A percentile compares a stretch with the other conserved stretches of the same genome.
Conservation (phyloP, 306 rosid genomes). For the Trichosanthes truncata region DNA sequence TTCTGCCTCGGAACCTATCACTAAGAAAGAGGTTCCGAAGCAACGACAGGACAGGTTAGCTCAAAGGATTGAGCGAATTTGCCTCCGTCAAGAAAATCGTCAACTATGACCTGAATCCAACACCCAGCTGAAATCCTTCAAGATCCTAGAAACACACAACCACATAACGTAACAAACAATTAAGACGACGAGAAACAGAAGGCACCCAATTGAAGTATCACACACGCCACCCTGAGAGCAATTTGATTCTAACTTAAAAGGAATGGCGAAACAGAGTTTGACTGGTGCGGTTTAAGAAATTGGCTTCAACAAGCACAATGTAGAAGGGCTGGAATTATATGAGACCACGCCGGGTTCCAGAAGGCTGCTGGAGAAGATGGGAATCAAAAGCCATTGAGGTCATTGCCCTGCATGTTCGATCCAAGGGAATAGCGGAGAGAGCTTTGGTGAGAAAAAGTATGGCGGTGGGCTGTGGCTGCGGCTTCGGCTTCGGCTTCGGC, state of each 20-base stretch:
- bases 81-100: not conserved
- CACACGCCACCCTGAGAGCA: not conserved
- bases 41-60: not conserved
- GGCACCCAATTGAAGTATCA: not conserved
- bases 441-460: not conserved
- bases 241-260: constrained; percentile 9
- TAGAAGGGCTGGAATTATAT: constrained; percentile 49
- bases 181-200: not conserved
- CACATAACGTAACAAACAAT: not conserved
- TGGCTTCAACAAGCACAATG: constrained; percentile 69
- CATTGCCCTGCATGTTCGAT: constrained; percentile 49
- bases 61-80: not conserved
- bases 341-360: constrained; percentile 52
- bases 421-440: constrained; percentile 17
- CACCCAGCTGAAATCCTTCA: not conserved
- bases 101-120: not conserved
- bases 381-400: constrained; percentile 59
- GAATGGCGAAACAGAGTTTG: constrained; percentile 50
- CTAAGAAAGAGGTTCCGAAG: constrained; percentile 15
- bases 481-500: constrained; percentile 19
- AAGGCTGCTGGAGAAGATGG: constrained; percentile 38
- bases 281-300: constrained; percentile 66
- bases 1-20: constrained; percentile 14
- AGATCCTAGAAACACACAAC: not conserved
- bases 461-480: too few species aligned